Evolutionary conservation across 257 asterid genomes (phyloP).

Genomic region (Henckelia pumila): DNA sequence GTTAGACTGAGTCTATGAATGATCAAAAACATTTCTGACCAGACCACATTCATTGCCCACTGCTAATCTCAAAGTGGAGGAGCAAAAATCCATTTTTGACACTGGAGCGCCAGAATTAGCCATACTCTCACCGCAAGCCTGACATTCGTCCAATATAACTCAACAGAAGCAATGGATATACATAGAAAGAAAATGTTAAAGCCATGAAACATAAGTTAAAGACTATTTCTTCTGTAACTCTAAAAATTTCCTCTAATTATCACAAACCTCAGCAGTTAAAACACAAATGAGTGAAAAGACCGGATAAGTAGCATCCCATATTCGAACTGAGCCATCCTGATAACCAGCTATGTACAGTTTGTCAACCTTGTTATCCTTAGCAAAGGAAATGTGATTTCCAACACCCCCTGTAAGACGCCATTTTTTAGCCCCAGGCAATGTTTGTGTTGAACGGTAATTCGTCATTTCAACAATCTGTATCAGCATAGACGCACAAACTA

Average conservation of each 20-base stretch:
- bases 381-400: slow-evolving; percentile 46
- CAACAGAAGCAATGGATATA: not conserved
- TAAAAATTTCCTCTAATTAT: slow-evolving; percentile 13
- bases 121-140: slow-evolving; percentile 46
- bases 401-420: slow-evolving; percentile 84
- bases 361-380: slow-evolving; percentile 43
- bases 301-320: slow-evolving; percentile 90
- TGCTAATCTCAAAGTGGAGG: slow-evolving; percentile 65
- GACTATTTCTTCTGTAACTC: not conserved
- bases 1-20: slow-evolving; percentile 22
- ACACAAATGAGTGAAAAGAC: slow-evolving; percentile 57
- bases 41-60: slow-evolving; percentile 81
- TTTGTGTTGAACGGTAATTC: slow-evolving; percentile 32
- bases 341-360: slow-evolving; percentile 74
- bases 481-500: slow-evolving; percentile 20
- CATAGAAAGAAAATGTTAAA: no score
- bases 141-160: slow-evolving; percentile 38
- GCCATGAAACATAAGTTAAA: no score
- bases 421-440: slow-evolving; percentile 40
- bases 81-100: slow-evolving; percentile 59
- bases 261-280: slow-evolving; percentile 55
- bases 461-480: slow-evolving; percentile 43
- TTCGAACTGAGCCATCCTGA: slow-evolving; percentile 80
- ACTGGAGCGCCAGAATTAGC: slow-evolving; percentile 54
- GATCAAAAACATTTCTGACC: slow-evolving; percentile 52